Evolutionary conservation across 495 filamentous ascomycete species (phyloP).

Genomic region (Halenospora varia): DNA sequence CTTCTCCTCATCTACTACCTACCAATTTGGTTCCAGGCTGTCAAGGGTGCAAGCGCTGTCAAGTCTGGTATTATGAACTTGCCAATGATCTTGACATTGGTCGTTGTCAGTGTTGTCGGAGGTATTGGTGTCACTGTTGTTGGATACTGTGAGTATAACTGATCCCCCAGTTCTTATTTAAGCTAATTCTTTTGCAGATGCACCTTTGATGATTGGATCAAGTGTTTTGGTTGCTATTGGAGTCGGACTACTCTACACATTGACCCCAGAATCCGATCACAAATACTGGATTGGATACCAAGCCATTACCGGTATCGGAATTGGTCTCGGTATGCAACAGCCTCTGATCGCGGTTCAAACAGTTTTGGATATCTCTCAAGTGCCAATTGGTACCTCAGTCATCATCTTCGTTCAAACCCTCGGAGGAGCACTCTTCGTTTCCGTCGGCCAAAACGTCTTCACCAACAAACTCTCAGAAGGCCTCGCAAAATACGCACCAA

Average conservation of each 20-base stretch:
- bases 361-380: slow-evolving; percentile 15
- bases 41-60: slow-evolving; percentile 56
- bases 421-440: slow-evolving; percentile 38
- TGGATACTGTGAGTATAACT: slow-evolving; percentile 26
- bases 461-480: slow-evolving; percentile 35
- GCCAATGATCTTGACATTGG: slow-evolving; percentile 41
- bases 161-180: slow-evolving; percentile 35
- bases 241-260: slow-evolving; percentile 26
- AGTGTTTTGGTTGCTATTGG: slow-evolving; percentile 43
- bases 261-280: slow-evolving; percentile 4
- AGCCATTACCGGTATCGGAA: slow-evolving; percentile 18
- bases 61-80: slow-evolving; percentile 48
- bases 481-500: slow-evolving; percentile 33
- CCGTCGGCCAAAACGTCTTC: slow-evolving; percentile 42
- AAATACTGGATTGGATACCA: slow-evolving; percentile 21
- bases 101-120: slow-evolving; percentile 27
- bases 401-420: slow-evolving; percentile 38
- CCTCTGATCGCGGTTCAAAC: slow-evolving; percentile 26
- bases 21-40: slow-evolving; percentile 80
- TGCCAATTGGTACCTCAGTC: slow-evolving; percentile 3
- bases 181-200: slow-evolving; percentile 8
- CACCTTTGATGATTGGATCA: slow-evolving; percentile 28
- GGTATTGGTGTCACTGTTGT: slow-evolving; percentile 30
- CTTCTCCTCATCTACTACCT: slow-evolving; percentile 61
- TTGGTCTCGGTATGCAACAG: slow-evolving; percentile 26